Base-by-base conservation (phyloP, 2,329 filamentous ascomycete species). In the Aspergillus pseudonomiae region DNA sequence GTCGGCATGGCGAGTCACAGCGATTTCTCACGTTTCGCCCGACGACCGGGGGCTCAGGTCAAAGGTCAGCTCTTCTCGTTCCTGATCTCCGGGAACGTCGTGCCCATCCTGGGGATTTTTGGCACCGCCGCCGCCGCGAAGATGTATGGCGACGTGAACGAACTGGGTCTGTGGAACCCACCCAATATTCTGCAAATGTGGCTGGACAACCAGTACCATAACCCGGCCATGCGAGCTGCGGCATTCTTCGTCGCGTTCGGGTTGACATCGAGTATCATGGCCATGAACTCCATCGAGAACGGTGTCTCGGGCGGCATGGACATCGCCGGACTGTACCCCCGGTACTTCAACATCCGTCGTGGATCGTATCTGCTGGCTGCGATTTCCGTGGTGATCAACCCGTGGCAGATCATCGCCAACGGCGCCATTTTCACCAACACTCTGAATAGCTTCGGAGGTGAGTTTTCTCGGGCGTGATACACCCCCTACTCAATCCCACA, bases 291-390 rank as follows among this genome's bases (percentile, higher is more conserved):
- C 3, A 57, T 65, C 3, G 56, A 56, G 1, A 65, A 65, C 32
- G 58, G 63, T 10, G 39, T 62, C 10, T 60, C 60, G 10, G 48
- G 85, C 83, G 65, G 65, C 19, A 86, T 87, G 78, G 86, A 88
- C 69, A 74, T 86, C 59, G 80, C 84, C 1, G 84, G 81, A 5
- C 69, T 88, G 0, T 80, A 82, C 65, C 84, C 84, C 0, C 78
- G 77, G 43, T 87, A 81, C 67, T 79, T 88, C 73, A 86, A 85
- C 69, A 87, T 87, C 66, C 77, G 85, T 3, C 81, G 86, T 4
- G 86, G 86, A 1, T 79, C 80, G 1, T 84, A 84, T 52, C 36
- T 66, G 21, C 60, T 66, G 55, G 60, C 59, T 3, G 21, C 55
- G 10, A 61, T 66, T 16, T 66, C 26, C 57, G 61, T 26, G 30